phyloP scores from a whole-genome alignment of 176 grass and related monocot species.

The Oryza australiensis region DNA sequence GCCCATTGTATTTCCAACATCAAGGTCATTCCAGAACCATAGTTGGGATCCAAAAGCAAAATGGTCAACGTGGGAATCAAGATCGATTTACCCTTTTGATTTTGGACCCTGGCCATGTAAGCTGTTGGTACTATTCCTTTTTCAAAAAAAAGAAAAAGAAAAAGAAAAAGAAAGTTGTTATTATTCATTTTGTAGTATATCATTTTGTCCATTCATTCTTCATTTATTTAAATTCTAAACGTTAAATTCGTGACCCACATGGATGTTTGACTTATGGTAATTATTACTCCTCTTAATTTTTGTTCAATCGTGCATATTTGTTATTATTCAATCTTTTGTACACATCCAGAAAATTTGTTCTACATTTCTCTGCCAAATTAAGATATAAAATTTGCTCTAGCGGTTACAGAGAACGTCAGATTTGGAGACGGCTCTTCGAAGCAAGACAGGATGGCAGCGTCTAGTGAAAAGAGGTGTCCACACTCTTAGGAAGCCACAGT shows the following conservation, averaged over 20 bases:
- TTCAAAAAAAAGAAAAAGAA: too few relatives aligned
- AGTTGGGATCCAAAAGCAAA: slow-evolving; percentile 95
- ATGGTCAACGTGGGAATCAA: slow-evolving; percentile 40
- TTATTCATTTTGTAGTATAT: too few relatives aligned
- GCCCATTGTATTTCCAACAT: slow-evolving; percentile 95
- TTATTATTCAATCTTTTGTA: not conserved
- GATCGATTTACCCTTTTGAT: slow-evolving; percentile 64
- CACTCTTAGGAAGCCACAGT: slow-evolving; percentile 81
- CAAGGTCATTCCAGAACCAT: slow-evolving; percentile 95
- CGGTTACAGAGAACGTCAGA: slow-evolving; percentile 64
- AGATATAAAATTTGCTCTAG: not conserved
- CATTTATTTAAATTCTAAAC: too few relatives aligned
- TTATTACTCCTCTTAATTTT: not conserved
- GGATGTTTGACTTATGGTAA: not conserved
- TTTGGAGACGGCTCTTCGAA: slow-evolving; percentile 62
- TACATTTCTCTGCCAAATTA: not conserved
- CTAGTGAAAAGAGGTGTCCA: slow-evolving; percentile 83
- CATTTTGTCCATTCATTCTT: slow-evolving; percentile 3
- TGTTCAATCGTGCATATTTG: not conserved
- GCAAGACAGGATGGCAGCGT: slow-evolving; percentile 69
- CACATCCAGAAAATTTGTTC: not conserved
- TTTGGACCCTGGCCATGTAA: slow-evolving; percentile 90
- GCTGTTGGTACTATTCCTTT: not conserved
- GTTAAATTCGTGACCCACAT: not conserved
- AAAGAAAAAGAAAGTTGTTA: too few relatives aligned